Evolutionary conservation across 441 rosid species (phyloP).

Genomic region (Brassica balearica): DNA sequence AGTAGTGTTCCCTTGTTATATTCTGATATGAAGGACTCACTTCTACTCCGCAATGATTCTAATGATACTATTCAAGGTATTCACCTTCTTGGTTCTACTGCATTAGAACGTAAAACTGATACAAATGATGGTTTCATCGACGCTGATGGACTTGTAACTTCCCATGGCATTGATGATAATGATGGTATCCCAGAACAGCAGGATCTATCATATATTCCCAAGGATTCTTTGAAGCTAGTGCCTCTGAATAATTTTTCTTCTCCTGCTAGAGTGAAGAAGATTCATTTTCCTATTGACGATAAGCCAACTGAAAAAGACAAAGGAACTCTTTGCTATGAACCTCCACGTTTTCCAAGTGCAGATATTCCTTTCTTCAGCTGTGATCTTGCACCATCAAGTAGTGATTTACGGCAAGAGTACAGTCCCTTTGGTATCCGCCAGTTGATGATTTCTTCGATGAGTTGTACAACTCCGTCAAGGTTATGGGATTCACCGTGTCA

Average conservation of each 20-base stretch:
- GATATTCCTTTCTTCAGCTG: slow-evolving; percentile 97
- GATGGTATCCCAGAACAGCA: slow-evolving; percentile 44
- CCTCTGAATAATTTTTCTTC: slow-evolving; percentile 64
- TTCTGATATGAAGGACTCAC: too few species aligned
- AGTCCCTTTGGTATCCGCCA: slow-evolving; percentile 99
- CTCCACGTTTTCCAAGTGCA: slow-evolving; percentile 96
- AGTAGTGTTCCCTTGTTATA: too few species aligned
- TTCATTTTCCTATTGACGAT: slow-evolving; percentile 44
- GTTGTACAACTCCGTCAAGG: slow-evolving; percentile 85
- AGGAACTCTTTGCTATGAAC: slow-evolving; percentile 91
- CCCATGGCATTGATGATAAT: not conserved
- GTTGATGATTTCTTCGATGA: slow-evolving; percentile 52
- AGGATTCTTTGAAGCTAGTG: slow-evolving; percentile 68
- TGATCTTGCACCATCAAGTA: slow-evolving; percentile 86
- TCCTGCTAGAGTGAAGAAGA: slow-evolving; percentile 43
- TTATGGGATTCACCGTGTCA: slow-evolving; percentile 87
- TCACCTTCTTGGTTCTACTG: slow-evolving; percentile 55
- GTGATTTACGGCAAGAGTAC: slow-evolving; percentile 88
- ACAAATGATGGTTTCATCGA: slow-evolving; percentile 55
- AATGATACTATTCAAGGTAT: slow-evolving; percentile 46
- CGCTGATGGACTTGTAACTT: slow-evolving; percentile 13
- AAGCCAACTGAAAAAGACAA: slow-evolving; percentile 56
- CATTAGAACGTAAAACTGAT: slow-evolving; percentile 50
- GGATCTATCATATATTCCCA: slow-evolving; percentile 55
- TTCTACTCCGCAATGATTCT: not conserved